These are phyloP conservation scores for Viola odorata DNA, from an alignment of 345 rosid genomes.

Conservation along the genomic window DNA sequence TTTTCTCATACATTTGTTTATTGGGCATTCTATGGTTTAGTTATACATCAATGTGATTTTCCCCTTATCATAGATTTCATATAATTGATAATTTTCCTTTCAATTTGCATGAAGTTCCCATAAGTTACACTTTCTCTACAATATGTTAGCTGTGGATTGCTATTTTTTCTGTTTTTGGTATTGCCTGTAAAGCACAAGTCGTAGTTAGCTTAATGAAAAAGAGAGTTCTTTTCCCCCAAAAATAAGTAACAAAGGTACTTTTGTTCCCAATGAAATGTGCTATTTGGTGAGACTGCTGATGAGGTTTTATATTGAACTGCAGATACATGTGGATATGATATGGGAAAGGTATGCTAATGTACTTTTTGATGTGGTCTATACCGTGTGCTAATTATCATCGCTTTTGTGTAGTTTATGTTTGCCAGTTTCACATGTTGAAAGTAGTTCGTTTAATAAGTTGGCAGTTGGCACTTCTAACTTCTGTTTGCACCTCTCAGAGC, in stretches of 20 bases:
- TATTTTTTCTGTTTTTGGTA: too few species aligned
- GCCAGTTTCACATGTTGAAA: too few species aligned
- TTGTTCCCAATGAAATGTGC: not conserved
- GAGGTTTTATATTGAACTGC: conserved; percentile 23
- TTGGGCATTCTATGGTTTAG: too few species aligned
- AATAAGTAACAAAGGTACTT: too few species aligned
- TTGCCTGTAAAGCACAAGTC: too few species aligned
- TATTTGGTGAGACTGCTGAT: conserved; percentile 18
- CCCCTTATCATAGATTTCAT: not conserved
- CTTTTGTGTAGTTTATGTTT: too few species aligned
- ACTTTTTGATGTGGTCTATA: conserved; percentile 2
- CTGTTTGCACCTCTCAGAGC: conserved; percentile 31
- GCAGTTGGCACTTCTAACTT: not conserved
- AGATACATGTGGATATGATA: conserved; percentile 50
- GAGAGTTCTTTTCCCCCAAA: too few species aligned
- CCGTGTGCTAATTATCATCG: not conserved
- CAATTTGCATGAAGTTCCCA: too few species aligned
- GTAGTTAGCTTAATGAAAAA: too few species aligned
- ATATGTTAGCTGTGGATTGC: too few species aligned
- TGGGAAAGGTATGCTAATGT: conserved; percentile 38
- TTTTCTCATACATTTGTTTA: not conserved
- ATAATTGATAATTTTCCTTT: too few species aligned
- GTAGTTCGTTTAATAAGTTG: not conserved
- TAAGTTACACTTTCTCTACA: too few species aligned
- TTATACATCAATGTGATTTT: not conserved